Base-by-base conservation (phyloP, 768 basidiomycete genomes). In the Lentinula sp. region DNA sequence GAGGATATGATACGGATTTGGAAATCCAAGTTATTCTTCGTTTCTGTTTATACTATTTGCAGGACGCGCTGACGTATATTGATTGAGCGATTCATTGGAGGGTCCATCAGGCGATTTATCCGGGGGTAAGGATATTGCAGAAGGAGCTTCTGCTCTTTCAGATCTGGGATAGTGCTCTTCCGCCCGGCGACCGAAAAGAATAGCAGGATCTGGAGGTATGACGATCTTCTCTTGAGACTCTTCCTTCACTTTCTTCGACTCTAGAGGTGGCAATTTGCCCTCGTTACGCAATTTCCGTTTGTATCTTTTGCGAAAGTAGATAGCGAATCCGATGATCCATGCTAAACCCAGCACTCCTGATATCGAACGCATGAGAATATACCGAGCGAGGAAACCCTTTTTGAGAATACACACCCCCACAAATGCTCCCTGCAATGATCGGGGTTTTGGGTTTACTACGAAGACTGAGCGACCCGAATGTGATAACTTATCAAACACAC, bases 201-300 rank as follows among this genome's bases (percentile, higher is more conserved):
- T 76, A 43, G 85, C 86, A n/a, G 86, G 85, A 70, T 88, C 86
- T 0, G 85, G 85, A 18, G 85, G 85, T 18, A 86, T 82, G 55
- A 86, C 75, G 59, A 84, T 73, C 51, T 73, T 78, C 65, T 81
- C 79, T 57, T 76, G 73, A 16, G 74, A 70, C 50, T 46, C 20
- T 10, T 39, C 36, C 72, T 68, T 53, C 73, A 69, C 58, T 75
- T 65, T 59, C 74, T 72, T 66, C 77, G 79, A 57, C 67, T 69
- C 58, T 73, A 39, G 68, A 16, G 79, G 77, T 60, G 76, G 68
- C 3, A 74, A 71, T 65, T 76, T 77, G 36, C 82, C 82, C n/a
- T 74, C 73, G 35, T 82, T 81, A 55, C 75, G 70, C 62, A 76
- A 69, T 67, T 80, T 81, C 55, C 81, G 76, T 57, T 75, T 76